phyloP scores from a whole-genome alignment of 257 asterid species.

The Sherardia arvensis region DNA sequence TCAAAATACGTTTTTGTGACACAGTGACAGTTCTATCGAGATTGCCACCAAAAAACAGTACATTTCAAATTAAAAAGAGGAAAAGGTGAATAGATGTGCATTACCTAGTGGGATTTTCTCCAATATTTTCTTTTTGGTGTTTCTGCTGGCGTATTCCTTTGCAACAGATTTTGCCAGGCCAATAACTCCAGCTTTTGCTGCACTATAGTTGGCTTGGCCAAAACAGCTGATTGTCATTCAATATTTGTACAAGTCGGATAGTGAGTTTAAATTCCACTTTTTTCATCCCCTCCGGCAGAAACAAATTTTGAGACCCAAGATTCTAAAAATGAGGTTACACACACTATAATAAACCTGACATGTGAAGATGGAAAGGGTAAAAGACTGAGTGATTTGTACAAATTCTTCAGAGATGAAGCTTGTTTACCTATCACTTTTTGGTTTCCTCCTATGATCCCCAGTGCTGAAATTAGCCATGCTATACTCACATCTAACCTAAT shows the following conservation, averaged over 20 bases:
- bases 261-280: neutral
- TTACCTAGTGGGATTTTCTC: no score
- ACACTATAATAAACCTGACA: neutral
- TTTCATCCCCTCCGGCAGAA: neutral
- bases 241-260: neutral
- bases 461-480: conserved; percentile 99
- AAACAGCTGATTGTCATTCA: neutral
- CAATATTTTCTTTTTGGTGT: no score
- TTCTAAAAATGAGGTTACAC: neutral
- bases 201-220: no score
- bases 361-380: neutral
- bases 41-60: no score
- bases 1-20: no score
- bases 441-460: conserved; percentile 92
- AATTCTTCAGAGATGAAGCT: neutral
- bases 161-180: no score
- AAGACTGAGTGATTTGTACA: neutral
- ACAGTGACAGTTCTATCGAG: no score
- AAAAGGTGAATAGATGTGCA: no score
- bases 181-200: no score
- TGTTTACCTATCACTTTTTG: conserved; percentile 85
- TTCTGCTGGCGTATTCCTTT: no score
- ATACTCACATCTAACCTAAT: conserved; percentile 84
- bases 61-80: no score
- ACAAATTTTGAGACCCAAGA: neutral